Conservation (phyloP, 768 basidiomycete species). For the Mycena galopus region DNA sequence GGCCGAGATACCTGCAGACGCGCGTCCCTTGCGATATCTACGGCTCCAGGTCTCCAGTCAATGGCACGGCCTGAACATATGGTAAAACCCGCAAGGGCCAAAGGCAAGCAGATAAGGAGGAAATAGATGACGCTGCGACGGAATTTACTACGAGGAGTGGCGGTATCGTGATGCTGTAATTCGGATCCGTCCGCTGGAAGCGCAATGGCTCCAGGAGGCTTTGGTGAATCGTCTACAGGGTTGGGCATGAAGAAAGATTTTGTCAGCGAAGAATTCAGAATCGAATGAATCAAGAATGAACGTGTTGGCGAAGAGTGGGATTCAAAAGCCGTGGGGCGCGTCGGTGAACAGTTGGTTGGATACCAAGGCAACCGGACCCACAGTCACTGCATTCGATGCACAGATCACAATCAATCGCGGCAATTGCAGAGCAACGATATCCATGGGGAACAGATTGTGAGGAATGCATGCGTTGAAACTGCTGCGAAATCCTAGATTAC, state of each 20-base stretch:
- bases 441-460: background rate
- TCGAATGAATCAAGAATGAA: no score
- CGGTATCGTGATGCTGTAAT: background rate
- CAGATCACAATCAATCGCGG: background rate
- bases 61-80: no score
- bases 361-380: background rate
- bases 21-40: slow-evolving; percentile 10
- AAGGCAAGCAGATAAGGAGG: background rate
- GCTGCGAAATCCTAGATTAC: background rate
- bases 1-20: slow-evolving; percentile 17
- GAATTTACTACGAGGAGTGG: slow-evolving; percentile 6
- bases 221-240: slow-evolving; percentile 22
- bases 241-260: slow-evolving; percentile 13
- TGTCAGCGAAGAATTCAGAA: background rate
- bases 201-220: background rate
- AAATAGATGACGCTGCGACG: slow-evolving; percentile 10
- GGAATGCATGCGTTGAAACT: background rate
- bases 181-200: slow-evolving; percentile 11
- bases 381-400: background rate
- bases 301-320: background rate
- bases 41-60: no score
- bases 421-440: background rate
- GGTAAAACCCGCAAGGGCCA: background rate
- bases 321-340: background rate
- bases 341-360: background rate